Conservation (phyloP, 169 alveolate species). For the Eimeria acervulina region DNA sequence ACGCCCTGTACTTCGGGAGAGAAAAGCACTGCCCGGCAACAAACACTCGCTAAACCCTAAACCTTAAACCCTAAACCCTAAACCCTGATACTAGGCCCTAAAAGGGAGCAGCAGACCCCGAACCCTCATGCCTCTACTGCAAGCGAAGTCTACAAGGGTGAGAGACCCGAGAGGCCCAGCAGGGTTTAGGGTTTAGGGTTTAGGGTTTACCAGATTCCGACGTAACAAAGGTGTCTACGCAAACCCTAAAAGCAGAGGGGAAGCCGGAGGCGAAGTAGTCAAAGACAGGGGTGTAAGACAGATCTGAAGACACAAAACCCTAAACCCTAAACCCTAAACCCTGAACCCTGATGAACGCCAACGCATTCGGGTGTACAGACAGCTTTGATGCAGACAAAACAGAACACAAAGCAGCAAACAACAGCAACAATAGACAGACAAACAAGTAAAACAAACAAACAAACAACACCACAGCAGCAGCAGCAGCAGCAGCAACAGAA, state of each 20-base stretch:
- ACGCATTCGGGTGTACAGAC: background rate
- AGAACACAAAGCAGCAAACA: no score
- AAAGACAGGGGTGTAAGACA: conserved; percentile 96
- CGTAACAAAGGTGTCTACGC: conserved; percentile 66
- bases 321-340: background rate
- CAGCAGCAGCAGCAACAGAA: no score
- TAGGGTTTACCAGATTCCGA: conserved; percentile 56
- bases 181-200: background rate
- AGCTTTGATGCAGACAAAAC: background rate
- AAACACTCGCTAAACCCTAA: background rate
- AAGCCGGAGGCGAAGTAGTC: conserved; percentile 87
- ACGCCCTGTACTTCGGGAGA: background rate
- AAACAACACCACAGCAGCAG: no score
- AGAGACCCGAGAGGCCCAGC: background rate
- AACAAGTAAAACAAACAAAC: no score
- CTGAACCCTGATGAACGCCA: background rate
- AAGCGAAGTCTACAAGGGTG: background rate
- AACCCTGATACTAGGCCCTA: no score
- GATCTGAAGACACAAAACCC: conserved; percentile 85
- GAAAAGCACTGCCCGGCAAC: background rate
- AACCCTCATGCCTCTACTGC: background rate
- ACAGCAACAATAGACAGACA: background rate
- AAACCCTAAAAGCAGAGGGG: conserved; percentile 68
- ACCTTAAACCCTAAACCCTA: background rate
- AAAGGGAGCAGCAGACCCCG: background rate